Evolutionary conservation across 1,139 yeast species (phyloP).

Genomic region (Taphrina flavorubra): DNA sequence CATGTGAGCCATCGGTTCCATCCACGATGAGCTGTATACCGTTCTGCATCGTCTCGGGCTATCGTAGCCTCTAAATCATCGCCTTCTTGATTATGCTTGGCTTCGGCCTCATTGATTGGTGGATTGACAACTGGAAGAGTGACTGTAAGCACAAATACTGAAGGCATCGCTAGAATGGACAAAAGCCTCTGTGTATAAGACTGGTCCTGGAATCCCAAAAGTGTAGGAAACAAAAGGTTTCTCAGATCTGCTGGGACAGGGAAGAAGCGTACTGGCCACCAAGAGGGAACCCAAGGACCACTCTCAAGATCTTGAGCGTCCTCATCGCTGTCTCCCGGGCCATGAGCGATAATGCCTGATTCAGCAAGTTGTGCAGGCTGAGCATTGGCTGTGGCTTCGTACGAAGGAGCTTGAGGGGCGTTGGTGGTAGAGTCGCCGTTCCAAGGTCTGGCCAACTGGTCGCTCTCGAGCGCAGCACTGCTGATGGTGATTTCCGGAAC

Average conservation of each 20-base stretch:
- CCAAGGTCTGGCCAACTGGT: conserved; percentile 26
- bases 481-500: conserved; percentile 17
- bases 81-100: conserved; percentile 26
- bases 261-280: conserved; percentile 30
- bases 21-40: conserved; percentile 41
- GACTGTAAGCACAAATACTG: conserved; percentile 56
- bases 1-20: conserved; percentile 47
- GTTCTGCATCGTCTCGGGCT: conserved; percentile 38
- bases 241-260: conserved; percentile 36
- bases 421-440: background rate
- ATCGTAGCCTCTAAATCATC: conserved; percentile 16
- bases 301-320: conserved; percentile 1
- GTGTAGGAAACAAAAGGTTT: conserved; percentile 49
- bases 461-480: conserved; percentile 17
- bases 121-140: conserved; percentile 59
- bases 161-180: conserved; percentile 55
- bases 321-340: background rate
- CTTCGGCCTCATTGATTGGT: conserved; percentile 43
- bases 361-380: background rate
- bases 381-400: conserved; percentile 22
- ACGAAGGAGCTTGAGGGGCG: conserved; percentile 17
- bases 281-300: conserved; percentile 19
- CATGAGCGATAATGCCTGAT: background rate
- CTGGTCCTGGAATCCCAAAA: conserved; percentile 47
- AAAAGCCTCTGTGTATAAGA: conserved; percentile 49